Evolutionary conservation across 805 yeast genomes (phyloP).

Genomic region (Metschnikowia lachancei): DNA sequence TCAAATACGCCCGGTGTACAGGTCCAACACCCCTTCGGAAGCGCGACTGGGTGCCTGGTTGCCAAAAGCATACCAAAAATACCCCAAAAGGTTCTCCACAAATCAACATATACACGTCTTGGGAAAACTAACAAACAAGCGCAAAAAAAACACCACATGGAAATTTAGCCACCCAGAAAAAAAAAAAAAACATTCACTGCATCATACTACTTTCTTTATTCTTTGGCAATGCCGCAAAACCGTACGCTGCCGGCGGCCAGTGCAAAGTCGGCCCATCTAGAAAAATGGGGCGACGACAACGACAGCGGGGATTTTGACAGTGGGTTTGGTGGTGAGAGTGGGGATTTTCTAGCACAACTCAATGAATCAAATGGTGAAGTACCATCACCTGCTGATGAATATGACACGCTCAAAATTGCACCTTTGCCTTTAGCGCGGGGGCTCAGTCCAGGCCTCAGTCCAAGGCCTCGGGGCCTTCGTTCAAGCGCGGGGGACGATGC

Average conservation of each 20-base stretch:
- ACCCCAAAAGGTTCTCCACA: conserved; percentile 4
- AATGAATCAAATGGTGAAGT: conserved; percentile 6
- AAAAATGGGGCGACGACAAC: conserved; percentile 16
- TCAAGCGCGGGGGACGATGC: conserved; percentile 3
- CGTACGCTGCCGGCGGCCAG: conserved; percentile 3
- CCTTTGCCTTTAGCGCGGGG: conserved; percentile 1
- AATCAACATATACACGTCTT: conserved; percentile 3
- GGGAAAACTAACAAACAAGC: background rate
- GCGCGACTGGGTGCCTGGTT: background rate
- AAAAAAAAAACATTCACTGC: too few species aligned
- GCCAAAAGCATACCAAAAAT: background rate
- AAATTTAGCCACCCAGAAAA: too few species aligned
- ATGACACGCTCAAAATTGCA: conserved; percentile 7
- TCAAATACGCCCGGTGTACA: background rate
- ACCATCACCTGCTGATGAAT: conserved; percentile 6
- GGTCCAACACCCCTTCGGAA: conserved; percentile 1
- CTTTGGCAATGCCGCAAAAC: conserved; percentile 7
- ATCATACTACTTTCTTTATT: background rate
- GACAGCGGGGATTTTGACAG: conserved; percentile 8
- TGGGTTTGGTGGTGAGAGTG: conserved; percentile 1
- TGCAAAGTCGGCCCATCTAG: conserved; percentile 10
- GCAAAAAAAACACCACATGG: background rate
- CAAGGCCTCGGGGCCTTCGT: conserved; percentile 7
- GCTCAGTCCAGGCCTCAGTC: too few species aligned
- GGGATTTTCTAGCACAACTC: conserved; percentile 11